Base-by-base conservation (phyloP, 2,329 filamentous ascomycete genomes). In the Escovopsis sp. region DNA sequence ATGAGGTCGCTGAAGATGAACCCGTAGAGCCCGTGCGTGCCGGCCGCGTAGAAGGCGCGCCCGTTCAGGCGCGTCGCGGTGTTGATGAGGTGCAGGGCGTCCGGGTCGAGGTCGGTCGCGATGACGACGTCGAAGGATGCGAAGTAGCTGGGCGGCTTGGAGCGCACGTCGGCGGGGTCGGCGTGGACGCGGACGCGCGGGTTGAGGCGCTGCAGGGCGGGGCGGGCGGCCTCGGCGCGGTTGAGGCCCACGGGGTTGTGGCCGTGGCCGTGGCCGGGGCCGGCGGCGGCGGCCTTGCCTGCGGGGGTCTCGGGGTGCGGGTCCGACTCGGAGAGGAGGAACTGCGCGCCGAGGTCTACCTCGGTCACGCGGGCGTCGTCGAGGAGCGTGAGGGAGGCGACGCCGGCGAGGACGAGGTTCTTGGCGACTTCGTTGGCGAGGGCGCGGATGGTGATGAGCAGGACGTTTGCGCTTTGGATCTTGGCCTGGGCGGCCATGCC, bases 371-470 rank as follows among this genome's bases (percentile, higher is more conserved):
- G 47, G 42, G 81, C 77, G 53, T 84, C 74, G 62, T 98, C 91
- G 44, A 91, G 70, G 43, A 98, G 78, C 13, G 89, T 96, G 46
- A 98, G 71, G 29, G 86, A 89, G 43, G 84, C 83, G 53, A 98
- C 83, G 45, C 91, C 91, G 16, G 91, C 88, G 3, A 98, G 76
- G 14, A 95, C 89, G 16, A 98, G 79, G 57, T 96, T 98, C 68
- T 98, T 98, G 48, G 91, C 88, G 42, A 96, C 82, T 64, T 98
- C 91, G 57, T 89, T 93, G 44, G 84, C 87, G 13, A 98, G 74
- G 1, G 84, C 87, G 56, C 83, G 84, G 60, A 94, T 78, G 27
- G 80, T 87, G 50, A 98, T 81, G 47, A 98, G 76, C 37, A 96
- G 79, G 51, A 98, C 82, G 55, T 87, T 87, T 45, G 91, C 86